Percentiles rank a stretch among this genome's conserved stretches.
Evolutionary conservation across 2,329 filamentous ascomycete species (phyloP).

Genomic region (Myriosclerotinia scirpicola): DNA sequence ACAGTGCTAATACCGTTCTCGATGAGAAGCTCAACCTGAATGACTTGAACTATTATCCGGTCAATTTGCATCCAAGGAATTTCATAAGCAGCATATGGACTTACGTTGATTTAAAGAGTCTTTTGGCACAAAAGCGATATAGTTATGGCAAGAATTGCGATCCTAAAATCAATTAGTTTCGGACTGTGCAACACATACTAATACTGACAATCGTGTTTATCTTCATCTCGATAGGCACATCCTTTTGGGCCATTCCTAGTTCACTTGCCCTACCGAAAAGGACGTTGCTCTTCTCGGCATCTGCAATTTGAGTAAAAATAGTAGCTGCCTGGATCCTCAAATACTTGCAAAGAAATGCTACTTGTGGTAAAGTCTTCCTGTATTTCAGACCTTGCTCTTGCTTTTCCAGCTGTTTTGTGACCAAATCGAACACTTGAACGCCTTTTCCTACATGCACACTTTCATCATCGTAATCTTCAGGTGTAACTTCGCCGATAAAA

Average conservation of each 20-base stretch:
- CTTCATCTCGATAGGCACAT: conserved; percentile 35
- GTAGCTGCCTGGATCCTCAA: conserved; percentile 57
- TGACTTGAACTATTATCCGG: conserved; percentile 34
- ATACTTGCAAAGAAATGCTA: conserved; percentile 63
- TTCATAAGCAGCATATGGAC: conserved; percentile 15
- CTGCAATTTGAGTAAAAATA: conserved; percentile 67
- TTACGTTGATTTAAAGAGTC: conserved; percentile 30
- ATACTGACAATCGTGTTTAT: conserved; percentile 33
- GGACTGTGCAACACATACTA: not conserved
- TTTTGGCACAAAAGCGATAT: conserved; percentile 36
- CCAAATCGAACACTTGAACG: conserved; percentile 48
- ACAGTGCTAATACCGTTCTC: conserved; percentile 40
- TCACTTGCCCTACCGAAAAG: conserved; percentile 56
- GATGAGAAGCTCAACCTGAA: conserved; percentile 34
- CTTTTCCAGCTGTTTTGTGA: conserved; percentile 42
- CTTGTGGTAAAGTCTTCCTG: conserved; percentile 55
- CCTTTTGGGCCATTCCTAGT: conserved; percentile 29
- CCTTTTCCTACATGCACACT: conserved; percentile 49
- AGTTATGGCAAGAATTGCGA: conserved; percentile 25
- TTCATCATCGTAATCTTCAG: conserved; percentile 53
- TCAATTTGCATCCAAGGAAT: not conserved
- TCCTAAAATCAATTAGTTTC: conserved; percentile 27
- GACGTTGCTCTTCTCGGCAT: conserved; percentile 67
- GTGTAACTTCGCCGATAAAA: conserved; percentile 55
- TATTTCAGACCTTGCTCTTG: conserved; percentile 39